Conservation (phyloP, 371 early-diverging fungal genomes). For the Gilbertella persicaria region DNA sequence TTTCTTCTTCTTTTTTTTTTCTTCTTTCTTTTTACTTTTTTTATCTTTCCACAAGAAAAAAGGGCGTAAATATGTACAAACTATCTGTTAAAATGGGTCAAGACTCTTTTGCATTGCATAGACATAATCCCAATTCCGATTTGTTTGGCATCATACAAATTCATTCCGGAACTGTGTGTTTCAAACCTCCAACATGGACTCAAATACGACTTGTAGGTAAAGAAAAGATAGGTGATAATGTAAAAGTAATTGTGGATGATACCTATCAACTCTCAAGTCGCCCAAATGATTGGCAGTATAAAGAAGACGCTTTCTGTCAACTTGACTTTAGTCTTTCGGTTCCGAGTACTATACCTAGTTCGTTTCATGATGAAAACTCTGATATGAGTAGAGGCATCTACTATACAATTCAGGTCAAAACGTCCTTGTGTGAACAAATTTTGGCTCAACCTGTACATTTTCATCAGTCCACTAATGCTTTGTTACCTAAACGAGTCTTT, state of each 20-base stretch:
- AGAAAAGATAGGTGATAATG: conserved; percentile 3
- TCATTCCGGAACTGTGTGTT: conserved; percentile 1
- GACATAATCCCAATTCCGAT: conserved; percentile 1
- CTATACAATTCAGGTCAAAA: conserved; percentile 6
- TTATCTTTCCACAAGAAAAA: too few species aligned
- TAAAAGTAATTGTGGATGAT: conserved; percentile 10
- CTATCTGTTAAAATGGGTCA: conserved; percentile 10
- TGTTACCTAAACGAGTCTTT: conserved; percentile 13
- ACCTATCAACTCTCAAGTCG: conserved; percentile 8
- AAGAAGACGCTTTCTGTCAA: background rate
- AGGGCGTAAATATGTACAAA: too few species aligned
- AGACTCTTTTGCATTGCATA: conserved; percentile 10
- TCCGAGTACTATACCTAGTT: conserved; percentile 12
- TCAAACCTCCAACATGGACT: conserved; percentile 12
- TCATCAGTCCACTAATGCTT: background rate
- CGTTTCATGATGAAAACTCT: conserved; percentile 5
- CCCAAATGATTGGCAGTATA: conserved; percentile 11
- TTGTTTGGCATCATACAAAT: conserved; percentile 5
- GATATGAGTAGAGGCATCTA: background rate
- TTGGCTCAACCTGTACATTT: conserved; percentile 5
- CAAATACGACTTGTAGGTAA: conserved; percentile 13
- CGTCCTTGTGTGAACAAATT: background rate
- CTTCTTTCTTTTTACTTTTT: background rate
- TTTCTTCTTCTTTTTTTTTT: conserved; percentile 3
- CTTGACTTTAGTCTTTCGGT: conserved; percentile 9